Conservation (phyloP, 768 basidiomycete genomes). For the Calocybe cyanea region DNA sequence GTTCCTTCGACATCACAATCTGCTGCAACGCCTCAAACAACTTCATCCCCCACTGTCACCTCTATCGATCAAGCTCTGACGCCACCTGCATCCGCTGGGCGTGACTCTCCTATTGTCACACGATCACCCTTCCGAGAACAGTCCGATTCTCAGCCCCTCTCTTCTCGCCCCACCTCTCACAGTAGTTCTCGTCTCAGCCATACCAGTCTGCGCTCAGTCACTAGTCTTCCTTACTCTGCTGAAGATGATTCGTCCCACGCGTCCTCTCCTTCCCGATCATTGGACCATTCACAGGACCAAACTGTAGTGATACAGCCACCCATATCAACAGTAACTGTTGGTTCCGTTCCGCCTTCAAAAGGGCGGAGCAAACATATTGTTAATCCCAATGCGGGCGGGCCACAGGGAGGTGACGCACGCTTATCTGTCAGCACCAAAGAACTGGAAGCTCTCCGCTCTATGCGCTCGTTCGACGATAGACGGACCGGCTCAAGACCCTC, state of each 20-base stretch:
- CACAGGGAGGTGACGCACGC: conserved; percentile 15
- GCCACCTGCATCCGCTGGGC: conserved; percentile 19
- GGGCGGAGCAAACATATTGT: conserved; percentile 11
- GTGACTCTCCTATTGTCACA: conserved; percentile 21
- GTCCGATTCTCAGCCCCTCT: conserved; percentile 16
- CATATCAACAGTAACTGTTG: conserved; percentile 18
- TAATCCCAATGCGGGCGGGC: conserved; percentile 14
- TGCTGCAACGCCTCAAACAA: conserved; percentile 28
- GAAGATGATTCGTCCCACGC: conserved; percentile 20
- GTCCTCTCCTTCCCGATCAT: conserved; percentile 33
- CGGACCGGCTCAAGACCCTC: conserved; percentile 23
- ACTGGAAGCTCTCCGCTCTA: conserved; percentile 18
- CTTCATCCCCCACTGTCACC: conserved; percentile 19
- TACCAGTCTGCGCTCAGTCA: conserved; percentile 20
- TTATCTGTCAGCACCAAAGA: conserved; percentile 24
- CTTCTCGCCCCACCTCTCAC: conserved; percentile 28
- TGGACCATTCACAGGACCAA: conserved; percentile 35
- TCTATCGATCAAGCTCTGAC: conserved; percentile 23
- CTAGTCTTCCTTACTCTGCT: conserved; percentile 17
- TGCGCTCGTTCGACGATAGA: conserved; percentile 22
- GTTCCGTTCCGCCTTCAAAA: conserved; percentile 21
- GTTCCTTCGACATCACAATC: conserved; percentile 21
- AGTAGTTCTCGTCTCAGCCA: conserved; percentile 24
- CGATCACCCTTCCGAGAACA: conserved; percentile 31
- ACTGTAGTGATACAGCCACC: conserved; percentile 36